Evolutionary conservation across 2,329 filamentous ascomycete genomes (phyloP).

Genomic region (Acrocalymma vagum): DNA sequence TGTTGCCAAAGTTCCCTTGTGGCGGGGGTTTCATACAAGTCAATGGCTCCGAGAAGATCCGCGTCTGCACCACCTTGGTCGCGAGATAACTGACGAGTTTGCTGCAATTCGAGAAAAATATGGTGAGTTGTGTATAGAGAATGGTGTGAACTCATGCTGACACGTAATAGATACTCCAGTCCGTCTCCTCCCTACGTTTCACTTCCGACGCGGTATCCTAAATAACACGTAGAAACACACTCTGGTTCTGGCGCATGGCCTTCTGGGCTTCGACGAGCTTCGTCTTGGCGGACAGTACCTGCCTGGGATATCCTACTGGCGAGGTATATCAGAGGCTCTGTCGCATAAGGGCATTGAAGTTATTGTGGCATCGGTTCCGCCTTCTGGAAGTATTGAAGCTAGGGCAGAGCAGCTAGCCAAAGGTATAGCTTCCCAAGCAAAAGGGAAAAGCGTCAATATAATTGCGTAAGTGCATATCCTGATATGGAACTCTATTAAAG

Average conservation of each 20-base stretch:
- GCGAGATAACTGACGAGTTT: slow-evolving; percentile 67
- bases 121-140: slow-evolving; percentile 45
- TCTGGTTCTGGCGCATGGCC: slow-evolving; percentile 70
- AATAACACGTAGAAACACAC: slow-evolving; percentile 56
- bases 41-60: slow-evolving; percentile 52
- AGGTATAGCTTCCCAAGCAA: slow-evolving; percentile 61
- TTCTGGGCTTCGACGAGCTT: slow-evolving; percentile 71
- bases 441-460: slow-evolving; percentile 69
- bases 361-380: slow-evolving; percentile 67
- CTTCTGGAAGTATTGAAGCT: slow-evolving; percentile 66
- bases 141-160: slow-evolving; percentile 18
- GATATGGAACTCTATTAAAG: too few relatives aligned
- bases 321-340: slow-evolving; percentile 68
- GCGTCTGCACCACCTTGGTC: slow-evolving; percentile 60
- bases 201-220: slow-evolving; percentile 39
- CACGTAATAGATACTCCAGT: slow-evolving; percentile 42
- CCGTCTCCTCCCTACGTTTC: slow-evolving; percentile 8
- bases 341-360: slow-evolving; percentile 65
- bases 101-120: slow-evolving; percentile 67
- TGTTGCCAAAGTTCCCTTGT: slow-evolving; percentile 4
- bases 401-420: slow-evolving; percentile 63
- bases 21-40: slow-evolving; percentile 32
- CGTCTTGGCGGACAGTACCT: slow-evolving; percentile 61
- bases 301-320: slow-evolving; percentile 70
- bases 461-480: slow-evolving; percentile 66